These are phyloP conservation scores for Blyttiomyces sp. DNA, from an alignment of 371 early-diverging fungal genomes.

Conservation along the genomic window DNA sequence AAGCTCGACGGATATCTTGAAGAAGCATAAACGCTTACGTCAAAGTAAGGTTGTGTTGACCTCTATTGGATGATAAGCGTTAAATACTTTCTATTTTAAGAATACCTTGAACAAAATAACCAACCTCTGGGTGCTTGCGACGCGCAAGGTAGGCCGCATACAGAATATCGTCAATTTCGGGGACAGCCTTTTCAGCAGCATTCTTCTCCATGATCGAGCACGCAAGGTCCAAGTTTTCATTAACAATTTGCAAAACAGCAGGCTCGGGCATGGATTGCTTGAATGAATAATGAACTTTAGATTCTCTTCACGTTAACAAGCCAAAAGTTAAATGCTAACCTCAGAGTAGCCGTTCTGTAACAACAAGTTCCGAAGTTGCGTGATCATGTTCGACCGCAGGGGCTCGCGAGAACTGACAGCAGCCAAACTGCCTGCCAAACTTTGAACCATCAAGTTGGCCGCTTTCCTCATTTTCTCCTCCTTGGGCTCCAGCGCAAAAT, in stretches of 20 bases:
- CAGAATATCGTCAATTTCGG: slow-evolving; percentile 82
- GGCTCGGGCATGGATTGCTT: slow-evolving; percentile 73
- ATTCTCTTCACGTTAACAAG: not conserved
- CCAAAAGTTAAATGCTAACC: slow-evolving; percentile 30
- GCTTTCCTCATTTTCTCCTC: slow-evolving; percentile 90
- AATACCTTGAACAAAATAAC: not conserved
- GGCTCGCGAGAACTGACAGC: slow-evolving; percentile 92
- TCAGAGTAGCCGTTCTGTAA: slow-evolving; percentile 81
- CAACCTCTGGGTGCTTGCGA: slow-evolving; percentile 77
- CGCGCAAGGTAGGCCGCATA: slow-evolving; percentile 64
- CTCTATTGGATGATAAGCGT: slow-evolving; percentile 35
- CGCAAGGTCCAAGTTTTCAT: slow-evolving; percentile 88
- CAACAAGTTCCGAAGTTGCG: slow-evolving; percentile 71
- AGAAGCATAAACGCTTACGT: slow-evolving; percentile 67
- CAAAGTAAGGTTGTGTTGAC: slow-evolving; percentile 84
- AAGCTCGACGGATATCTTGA: slow-evolving; percentile 76
- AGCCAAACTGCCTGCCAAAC: slow-evolving; percentile 66
- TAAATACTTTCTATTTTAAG: not conserved
- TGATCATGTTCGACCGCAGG: slow-evolving; percentile 80
- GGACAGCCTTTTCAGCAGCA: slow-evolving; percentile 85
- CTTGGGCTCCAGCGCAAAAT: slow-evolving; percentile 90
- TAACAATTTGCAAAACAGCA: slow-evolving; percentile 70
- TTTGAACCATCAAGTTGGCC: slow-evolving; percentile 90
- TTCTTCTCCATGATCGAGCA: slow-evolving; percentile 89
- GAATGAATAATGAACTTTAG: not conserved